Evolutionary conservation across 345 rosid genomes (phyloP).

Genomic region (Eucalyptus cloeziana): DNA sequence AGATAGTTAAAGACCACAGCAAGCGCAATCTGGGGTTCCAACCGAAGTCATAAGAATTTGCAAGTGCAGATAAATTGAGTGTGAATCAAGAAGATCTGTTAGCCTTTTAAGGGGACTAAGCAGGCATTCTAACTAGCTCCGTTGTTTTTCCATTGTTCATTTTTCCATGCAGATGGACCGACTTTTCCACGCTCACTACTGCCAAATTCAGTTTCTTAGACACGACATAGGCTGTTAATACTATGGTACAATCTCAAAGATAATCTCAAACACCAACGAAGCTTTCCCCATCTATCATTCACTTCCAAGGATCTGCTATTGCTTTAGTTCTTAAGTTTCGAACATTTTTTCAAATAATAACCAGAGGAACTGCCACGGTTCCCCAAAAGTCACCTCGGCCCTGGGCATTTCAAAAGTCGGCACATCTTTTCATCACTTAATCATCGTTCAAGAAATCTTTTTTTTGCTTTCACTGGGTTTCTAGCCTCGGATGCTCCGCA

Average conservation of each 20-base stretch:
- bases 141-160: background rate
- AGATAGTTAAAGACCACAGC: background rate
- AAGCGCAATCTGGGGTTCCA: background rate
- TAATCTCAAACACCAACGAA: background rate
- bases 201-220: background rate
- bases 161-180: background rate
- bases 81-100: background rate
- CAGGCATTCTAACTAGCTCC: background rate
- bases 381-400: background rate
- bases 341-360: background rate
- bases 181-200: background rate
- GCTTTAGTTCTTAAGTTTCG: background rate
- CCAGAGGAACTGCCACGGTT: background rate
- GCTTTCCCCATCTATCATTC: background rate
- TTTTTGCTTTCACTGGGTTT: background rate
- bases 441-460: background rate
- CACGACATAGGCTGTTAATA: background rate
- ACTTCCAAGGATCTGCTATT: background rate
- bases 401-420: background rate
- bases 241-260: background rate
- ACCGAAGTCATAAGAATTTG: background rate
- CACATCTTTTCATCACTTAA: background rate
- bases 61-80: background rate
- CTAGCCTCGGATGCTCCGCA: background rate
- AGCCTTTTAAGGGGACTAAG: background rate